Evolutionary conservation across 495 filamentous ascomycete species (phyloP).

Genomic region (Daldinia vernicosa): DNA sequence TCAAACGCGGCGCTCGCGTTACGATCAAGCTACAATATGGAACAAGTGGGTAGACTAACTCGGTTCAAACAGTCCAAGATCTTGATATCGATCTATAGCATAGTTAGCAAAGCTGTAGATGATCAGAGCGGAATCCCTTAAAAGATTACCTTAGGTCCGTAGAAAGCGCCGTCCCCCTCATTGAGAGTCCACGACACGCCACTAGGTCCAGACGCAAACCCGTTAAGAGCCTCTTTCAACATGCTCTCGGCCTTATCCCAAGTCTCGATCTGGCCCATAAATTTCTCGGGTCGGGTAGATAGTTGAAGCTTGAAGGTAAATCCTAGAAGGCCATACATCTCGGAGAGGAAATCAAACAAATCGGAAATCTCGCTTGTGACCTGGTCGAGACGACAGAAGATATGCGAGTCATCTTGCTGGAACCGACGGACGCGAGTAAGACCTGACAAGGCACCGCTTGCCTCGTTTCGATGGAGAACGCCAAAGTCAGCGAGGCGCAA

Average conservation of each 20-base stretch:
- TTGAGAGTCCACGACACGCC: constrained; percentile 87
- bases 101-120: not conserved
- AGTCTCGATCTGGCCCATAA: constrained; percentile 81
- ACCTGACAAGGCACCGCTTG: constrained; percentile 88
- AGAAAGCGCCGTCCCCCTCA: constrained; percentile 95
- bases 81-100: constrained; percentile 81
- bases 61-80: constrained; percentile 75
- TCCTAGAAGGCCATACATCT: constrained; percentile 87
- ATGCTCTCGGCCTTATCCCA: constrained; percentile 88
- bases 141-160: constrained; percentile 71
- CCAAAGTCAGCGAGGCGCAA: constrained; percentile 94
- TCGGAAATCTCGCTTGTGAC: constrained; percentile 84
- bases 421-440: constrained; percentile 92
- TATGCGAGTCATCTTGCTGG: constrained; percentile 94
- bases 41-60: constrained; percentile 43
- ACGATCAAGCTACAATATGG: not conserved
- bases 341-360: constrained; percentile 85
- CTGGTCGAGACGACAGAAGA: constrained; percentile 84
- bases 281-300: constrained; percentile 93
- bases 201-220: constrained; percentile 68
- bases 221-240: constrained; percentile 77
- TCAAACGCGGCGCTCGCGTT: not conserved
- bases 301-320: constrained; percentile 97
- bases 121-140: not conserved
- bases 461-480: constrained; percentile 93